Percentiles rank a stretch among this genome's conserved stretches.
Evolutionary conservation across 176 grass and related monocot genomes (phyloP).

Genomic region (Alloteropsis semialata): DNA sequence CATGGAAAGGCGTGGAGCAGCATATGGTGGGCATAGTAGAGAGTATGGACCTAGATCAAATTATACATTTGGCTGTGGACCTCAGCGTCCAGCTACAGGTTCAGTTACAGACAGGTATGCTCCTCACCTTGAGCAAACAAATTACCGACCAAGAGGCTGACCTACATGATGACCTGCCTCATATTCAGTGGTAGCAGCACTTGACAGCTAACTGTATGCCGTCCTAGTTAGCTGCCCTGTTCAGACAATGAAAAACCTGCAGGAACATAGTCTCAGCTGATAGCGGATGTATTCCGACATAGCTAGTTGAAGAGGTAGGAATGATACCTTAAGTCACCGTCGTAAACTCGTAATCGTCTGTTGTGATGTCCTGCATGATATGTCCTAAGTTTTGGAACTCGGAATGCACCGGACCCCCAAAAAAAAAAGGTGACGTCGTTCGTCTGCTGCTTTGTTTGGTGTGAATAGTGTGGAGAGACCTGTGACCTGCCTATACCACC

Average conservation of each 20-base stretch:
- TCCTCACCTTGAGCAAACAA: slow-evolving; percentile 41
- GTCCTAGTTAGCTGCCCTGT: neutral
- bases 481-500: neutral
- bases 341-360: neutral
- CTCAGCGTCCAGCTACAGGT: neutral
- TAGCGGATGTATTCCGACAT: neutral
- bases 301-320: neutral
- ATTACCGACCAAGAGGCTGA: slow-evolving; percentile 18
- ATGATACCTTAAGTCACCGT: neutral
- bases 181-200: neutral
- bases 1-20: neutral
- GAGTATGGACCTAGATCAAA: neutral
- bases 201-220: neutral
- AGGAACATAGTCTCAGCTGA: neutral
- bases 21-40: neutral
- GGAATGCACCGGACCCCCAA: neutral
- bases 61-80: neutral
- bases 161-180: slow-evolving; percentile 12
- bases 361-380: neutral
- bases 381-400: neutral
- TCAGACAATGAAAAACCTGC: neutral
- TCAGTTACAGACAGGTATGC: slow-evolving; percentile 21
- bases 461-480: neutral
- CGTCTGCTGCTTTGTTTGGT: neutral
- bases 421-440: neutral